These are phyloP conservation scores for Magnusiomyces starmeri DNA, from an alignment of 1,139 yeast genomes.

Conservation along the genomic window DNA sequence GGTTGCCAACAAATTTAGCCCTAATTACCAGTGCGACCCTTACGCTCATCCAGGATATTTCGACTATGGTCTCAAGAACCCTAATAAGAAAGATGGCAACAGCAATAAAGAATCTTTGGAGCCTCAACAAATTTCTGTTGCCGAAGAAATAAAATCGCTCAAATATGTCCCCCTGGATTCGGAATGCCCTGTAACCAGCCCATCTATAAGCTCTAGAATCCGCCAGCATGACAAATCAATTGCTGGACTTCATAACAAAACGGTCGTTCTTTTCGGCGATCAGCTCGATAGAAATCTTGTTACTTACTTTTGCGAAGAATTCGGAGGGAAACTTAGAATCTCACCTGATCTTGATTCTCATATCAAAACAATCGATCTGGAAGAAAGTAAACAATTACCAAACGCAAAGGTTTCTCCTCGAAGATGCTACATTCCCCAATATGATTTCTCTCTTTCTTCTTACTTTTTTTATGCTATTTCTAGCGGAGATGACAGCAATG, in stretches of 20 bases:
- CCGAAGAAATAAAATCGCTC: not conserved
- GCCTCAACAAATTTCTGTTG: too few relatives aligned
- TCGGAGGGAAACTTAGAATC: conserved; percentile 12
- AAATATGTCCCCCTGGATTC: conserved; percentile 11
- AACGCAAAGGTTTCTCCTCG: conserved; percentile 15
- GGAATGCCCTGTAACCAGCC: conserved; percentile 9
- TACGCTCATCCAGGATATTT: conserved; percentile 16
- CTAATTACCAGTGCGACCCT: conserved; percentile 13
- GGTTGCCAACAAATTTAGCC: not conserved
- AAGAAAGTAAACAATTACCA: not conserved
- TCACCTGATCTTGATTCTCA: conserved; percentile 13
- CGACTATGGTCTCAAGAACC: conserved; percentile 2
- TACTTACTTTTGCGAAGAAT: conserved; percentile 14
- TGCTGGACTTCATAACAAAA: conserved; percentile 13
- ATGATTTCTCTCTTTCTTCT: conserved; percentile 15
- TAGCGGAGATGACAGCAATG: not conserved
- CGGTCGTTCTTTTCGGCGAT: conserved; percentile 18
- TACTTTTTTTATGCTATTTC: conserved; percentile 18
- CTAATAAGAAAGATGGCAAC: not conserved
- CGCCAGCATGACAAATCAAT: not conserved
- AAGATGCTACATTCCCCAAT: conserved; percentile 15
- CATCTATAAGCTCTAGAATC: not conserved
- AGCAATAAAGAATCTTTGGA: not conserved
- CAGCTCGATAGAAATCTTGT: conserved; percentile 17
- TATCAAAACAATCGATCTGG: conserved; percentile 1